phyloP scores from a whole-genome alignment of 2,329 filamentous ascomycete genomes.

The Venturia pyrina region DNA sequence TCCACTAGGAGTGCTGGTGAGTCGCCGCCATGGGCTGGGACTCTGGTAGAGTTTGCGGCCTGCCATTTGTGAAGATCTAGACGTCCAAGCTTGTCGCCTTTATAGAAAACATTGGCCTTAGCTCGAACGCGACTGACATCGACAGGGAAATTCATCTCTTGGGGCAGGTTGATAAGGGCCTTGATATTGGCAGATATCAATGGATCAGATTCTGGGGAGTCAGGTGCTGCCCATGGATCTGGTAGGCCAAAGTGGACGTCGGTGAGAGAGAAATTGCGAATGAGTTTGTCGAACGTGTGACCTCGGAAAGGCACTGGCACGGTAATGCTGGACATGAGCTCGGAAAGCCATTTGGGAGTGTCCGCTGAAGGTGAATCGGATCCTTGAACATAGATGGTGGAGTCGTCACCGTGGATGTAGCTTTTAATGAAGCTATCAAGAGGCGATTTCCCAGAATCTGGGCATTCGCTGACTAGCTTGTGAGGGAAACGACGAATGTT shows the following conservation, averaged over 20 bases:
- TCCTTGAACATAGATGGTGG: slow-evolving; percentile 74
- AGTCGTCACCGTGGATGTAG: slow-evolving; percentile 71
- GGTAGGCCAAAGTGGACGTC: slow-evolving; percentile 82
- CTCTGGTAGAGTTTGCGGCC: slow-evolving; percentile 65
- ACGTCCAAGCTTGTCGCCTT: slow-evolving; percentile 66
- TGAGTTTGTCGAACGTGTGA: slow-evolving; percentile 67
- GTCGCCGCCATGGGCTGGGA: slow-evolving; percentile 43
- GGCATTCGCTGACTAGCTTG: slow-evolving; percentile 62
- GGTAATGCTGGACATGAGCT: slow-evolving; percentile 70
- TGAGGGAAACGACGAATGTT: slow-evolving; percentile 65
- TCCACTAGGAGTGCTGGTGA: slow-evolving; percentile 60
- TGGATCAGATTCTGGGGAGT: slow-evolving; percentile 61
- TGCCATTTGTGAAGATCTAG: slow-evolving; percentile 78
- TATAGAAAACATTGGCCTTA: slow-evolving; percentile 70
- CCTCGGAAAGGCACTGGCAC: slow-evolving; percentile 79
- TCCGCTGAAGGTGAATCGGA: slow-evolving; percentile 54
- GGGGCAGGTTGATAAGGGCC: slow-evolving; percentile 67
- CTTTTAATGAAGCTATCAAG: slow-evolving; percentile 70
- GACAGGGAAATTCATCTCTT: slow-evolving; percentile 78
- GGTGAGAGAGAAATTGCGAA: slow-evolving; percentile 78
- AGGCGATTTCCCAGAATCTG: slow-evolving; percentile 67
- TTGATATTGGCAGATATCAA: slow-evolving; percentile 74
- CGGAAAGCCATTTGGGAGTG: slow-evolving; percentile 72
- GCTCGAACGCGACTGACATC: slow-evolving; percentile 69
- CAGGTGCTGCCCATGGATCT: slow-evolving; percentile 66